These are phyloP conservation scores for Glaciozyma martinii DNA, from an alignment of 768 basidiomycete genomes.

Conservation along the genomic window DNA sequence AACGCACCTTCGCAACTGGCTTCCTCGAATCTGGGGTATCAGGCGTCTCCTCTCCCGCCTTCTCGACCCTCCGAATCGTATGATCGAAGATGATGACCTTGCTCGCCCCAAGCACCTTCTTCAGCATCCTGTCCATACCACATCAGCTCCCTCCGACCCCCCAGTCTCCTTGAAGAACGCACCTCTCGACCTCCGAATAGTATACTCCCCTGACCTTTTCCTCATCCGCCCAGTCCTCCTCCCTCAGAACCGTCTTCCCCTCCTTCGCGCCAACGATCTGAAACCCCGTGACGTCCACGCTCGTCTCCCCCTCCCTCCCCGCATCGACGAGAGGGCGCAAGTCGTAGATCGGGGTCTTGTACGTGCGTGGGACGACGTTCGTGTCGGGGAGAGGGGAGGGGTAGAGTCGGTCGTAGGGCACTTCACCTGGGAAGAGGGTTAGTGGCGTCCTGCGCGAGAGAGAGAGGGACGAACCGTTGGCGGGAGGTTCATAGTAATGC, in stretches of 20 bases:
- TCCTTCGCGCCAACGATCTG: conserved; percentile 40
- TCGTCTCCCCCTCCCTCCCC: conserved; percentile 17
- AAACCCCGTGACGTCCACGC: conserved; percentile 47
- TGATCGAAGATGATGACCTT: conserved; percentile 59
- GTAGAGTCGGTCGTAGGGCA: conserved; percentile 14
- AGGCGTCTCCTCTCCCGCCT: conserved; percentile 13
- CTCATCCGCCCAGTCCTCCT: conserved; percentile 48
- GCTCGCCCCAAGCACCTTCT: conserved; percentile 54
- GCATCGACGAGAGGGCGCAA: conserved; percentile 26
- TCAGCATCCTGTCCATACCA: conserved; percentile 42
- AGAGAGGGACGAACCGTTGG: neutral
- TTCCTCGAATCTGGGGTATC: conserved; percentile 21
- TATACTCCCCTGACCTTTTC: conserved; percentile 51
- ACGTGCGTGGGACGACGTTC: conserved; percentile 4
- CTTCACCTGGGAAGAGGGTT: conserved; percentile 3
- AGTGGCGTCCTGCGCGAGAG: neutral
- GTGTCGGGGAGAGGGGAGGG: conserved; percentile 6
- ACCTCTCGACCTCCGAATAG: conserved; percentile 53
- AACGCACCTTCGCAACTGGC: conserved; percentile 15
- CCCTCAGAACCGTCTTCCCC: conserved; percentile 26
- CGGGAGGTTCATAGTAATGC: neutral
- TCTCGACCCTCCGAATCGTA: conserved; percentile 41
- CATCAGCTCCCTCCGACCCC: neutral
- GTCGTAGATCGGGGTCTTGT: conserved; percentile 18
- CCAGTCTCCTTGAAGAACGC: neutral